Base-by-base conservation (phyloP, 257 asterid genomes). In the Galeopsis tetrahit region DNA sequence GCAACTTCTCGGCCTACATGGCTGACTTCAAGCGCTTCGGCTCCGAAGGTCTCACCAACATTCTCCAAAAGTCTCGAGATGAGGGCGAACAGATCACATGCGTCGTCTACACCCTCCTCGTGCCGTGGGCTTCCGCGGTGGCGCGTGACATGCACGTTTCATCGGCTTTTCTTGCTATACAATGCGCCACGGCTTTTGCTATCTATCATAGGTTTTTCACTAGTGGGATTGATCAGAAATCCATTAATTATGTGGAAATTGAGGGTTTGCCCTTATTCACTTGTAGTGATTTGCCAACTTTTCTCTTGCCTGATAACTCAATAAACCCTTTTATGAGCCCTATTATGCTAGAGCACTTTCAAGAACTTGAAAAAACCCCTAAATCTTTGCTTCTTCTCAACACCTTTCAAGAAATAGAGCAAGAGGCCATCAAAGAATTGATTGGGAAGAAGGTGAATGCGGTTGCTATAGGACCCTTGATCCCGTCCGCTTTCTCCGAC, bases 361-460 rank as follows among this genome's bases (percentile, higher is more conserved):
- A 59, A 46, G 75, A 59, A 51, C 33, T 86, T n/a, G 87, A 89
- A 38, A 11, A 62, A 28, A 78, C 55, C 4, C 80, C 87, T 0
- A 36, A 2, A 3, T 75, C 95, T 0, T 62, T 69, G 10, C 79
- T 87, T 39, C 77, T 89, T 0, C 68, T 89, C 63, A 89, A 89
- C 77, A 75, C 86, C 0, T 89, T 83, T 56, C 42, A 78, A 66
- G 87, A 83, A 13, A 70, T 89, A n/a, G 96, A 89, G 75, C 72
- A 49, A 21, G 77, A 67, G 4, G 74, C 84, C 6, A 38, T 89
- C 58, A 66, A 60, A 48, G 75, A 56, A 3, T 31, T 85, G 1
- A 71, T 68, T 1, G 72, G 65, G 6, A 57, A 69, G 5, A 75
- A 71, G 13, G 48, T 83, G 46, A 75, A 77, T 4, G 71, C 82